Base-by-base conservation (phyloP, 371 early-diverging fungal species). In the Polyrhizophydium stewartii region DNA sequence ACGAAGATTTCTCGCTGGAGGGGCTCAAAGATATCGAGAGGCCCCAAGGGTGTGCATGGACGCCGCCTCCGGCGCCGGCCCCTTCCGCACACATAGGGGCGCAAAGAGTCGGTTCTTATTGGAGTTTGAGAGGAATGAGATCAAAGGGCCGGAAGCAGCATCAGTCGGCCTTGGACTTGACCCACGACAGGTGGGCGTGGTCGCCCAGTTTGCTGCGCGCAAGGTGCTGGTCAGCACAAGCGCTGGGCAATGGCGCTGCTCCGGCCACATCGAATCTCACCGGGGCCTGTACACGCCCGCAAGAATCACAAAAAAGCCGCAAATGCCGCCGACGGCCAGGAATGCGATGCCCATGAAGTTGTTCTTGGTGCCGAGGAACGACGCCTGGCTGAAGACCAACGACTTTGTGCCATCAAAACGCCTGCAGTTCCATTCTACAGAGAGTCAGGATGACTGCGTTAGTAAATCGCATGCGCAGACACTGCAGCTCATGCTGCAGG, bases 301-400 rank as follows among this genome's bases (percentile, higher is more conserved):
- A 90, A 60, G 32, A 91, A 82, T 69, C 92, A 47, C 56, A 49
- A 30, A 47, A 13, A 50, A 10, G 24, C 7, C 46, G 1, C 50
- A 93, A 21, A 94, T 56, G 6, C 78, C 83, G 16, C 96, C 97
- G 28, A 95, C 88, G 1, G 87, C 86, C 56, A 97, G 84, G 74
- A 94, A 97, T 0, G 95, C 91, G 56, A 89, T 86, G 16, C 95
- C 98, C 32, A 96, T 71, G 75, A 92, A 94, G 1, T 92, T 88
- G 69, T 96, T 97, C 50, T 89, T 84, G 1, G 94, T 93, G 49
- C 98, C 98, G 67, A 97, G 77, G 28, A 91, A 83, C 41, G 93
- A 90, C 1, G 89, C 89, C 9, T 92, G 91, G 2, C 93, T 89
- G 33, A 97, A 74, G 21, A 98, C 96, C 22, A 98, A 62, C 49